Evolutionary conservation across 805 yeast genomes (phyloP), one percentile per base, ranked within the genome.

Genomic region (Candida coleopterorum): DNA sequence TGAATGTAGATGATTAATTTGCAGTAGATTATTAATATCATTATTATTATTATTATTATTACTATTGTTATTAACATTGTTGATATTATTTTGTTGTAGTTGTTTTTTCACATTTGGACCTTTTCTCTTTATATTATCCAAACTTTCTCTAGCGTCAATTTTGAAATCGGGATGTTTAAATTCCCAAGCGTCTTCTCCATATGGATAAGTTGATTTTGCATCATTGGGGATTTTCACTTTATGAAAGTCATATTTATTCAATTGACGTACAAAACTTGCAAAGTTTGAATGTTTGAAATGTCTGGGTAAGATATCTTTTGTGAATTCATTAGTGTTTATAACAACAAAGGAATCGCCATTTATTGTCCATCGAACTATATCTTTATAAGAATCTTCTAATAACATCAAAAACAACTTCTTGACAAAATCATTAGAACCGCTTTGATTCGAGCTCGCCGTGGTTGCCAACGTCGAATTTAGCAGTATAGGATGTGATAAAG

Each of bases 191-290:
- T 81, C 77, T 39, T 81, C 87, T 26, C 88, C 85, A 50, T 79
- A 79, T 40, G 77, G 77, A 41, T 69, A 61, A 34, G 44, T 51
- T 41, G 52, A 55, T 48, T 72, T 74, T 42, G 77, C 84, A 47
- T 79, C 88, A 40, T 70, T 75, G 27, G 84, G 67, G 31, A 77
- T 70, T 55, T 90, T 85, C 30, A 93, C 95, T 63, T 93, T 93
- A 68, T 93, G 98, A 68, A 93, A 93, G 60, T 90, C 98, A 55
- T 93, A 93, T 61, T 93, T 93, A 70, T 93, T 93, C 50, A 93
- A 70, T 57, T 93, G 98, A 31, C 98, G 77, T 11, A 93, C 97
- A 70, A 93, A 93, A 22, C 93, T 81, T 15, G 97, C 94, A 62
- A 93, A 89, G 56, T 93, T 90, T 42, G 85, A 82, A 62, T 93